phyloP scores from a whole-genome alignment of 148 eudicot species.

The Polygonum maritimum region DNA sequence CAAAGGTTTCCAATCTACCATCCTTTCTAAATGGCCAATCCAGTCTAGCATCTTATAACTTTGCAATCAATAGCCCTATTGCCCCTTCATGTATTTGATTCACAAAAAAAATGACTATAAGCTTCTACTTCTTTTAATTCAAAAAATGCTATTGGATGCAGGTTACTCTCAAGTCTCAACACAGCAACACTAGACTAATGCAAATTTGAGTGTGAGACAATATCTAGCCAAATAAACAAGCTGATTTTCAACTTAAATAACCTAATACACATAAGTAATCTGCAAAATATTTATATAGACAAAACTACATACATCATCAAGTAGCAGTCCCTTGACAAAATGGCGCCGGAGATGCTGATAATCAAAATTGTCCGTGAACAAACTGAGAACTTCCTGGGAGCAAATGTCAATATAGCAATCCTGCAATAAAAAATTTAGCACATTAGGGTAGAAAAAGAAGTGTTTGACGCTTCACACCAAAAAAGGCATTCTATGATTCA shows the following conservation, averaged over 20 bases:
- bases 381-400: constrained; percentile 81
- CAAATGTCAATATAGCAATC: constrained; percentile 95
- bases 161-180: background rate
- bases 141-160: background rate
- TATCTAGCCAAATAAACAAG: background rate
- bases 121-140: too few relatives aligned
- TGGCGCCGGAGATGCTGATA: constrained; percentile 97
- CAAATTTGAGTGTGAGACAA: background rate
- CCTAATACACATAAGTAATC: background rate
- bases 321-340: constrained; percentile 81
- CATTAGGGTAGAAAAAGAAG: background rate
- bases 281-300: background rate
- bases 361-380: constrained; percentile 91
- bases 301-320: constrained; percentile 68
- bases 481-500: background rate
- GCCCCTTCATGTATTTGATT: background rate
- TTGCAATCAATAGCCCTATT: background rate
- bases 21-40: background rate
- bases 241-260: background rate
- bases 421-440: constrained; percentile 27
- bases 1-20: background rate
- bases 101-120: background rate
- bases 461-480: background rate
- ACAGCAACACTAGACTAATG: background rate
- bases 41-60: background rate